Base-by-base conservation (phyloP, 1,284 basidiomycete genomes). In the Xerocomus minutiporus region DNA sequence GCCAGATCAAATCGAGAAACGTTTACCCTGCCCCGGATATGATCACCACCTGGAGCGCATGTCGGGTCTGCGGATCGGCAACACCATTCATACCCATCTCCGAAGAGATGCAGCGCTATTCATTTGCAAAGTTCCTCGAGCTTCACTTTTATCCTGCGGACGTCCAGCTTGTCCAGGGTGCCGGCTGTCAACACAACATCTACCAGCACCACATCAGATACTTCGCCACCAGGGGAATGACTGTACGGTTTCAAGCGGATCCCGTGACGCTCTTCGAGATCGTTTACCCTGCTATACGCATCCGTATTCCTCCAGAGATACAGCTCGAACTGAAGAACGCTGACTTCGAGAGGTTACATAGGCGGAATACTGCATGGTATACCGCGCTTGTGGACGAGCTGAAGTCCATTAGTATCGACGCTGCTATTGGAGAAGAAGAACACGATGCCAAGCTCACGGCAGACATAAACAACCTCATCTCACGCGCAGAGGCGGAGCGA, bases 81-180 rank as follows among this genome's bases (percentile, higher is more conserved):
- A 94, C 94, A 17, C 91, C 91, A 0, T 92, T 95, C 66, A 90
- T 93, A 52, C 87, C 88, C 17, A 84, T 98, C 39, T 93, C 93
- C 1, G 87, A 93, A 59, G 94, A 97, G 66, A 93, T 95, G 73
- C 92, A 93, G 71, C 77, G 92, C 64, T 91, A 95, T 70, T 87
- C 93, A n/a, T 93, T 94, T 65, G 90, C 90, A 38, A 95, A 95
- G 66, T 97, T 93, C 65, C 78, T 97, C 43, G 93, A 97, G 65
- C 79, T 95, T 28, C 88, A 93, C 63, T 95, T 95, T 70, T 95
- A 96, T 70, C 91, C 92, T 13, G 87, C 86, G 41, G 83, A 91
- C 61, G 86, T 91, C 59, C 83, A 84, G 63, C 76, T 90, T 26
- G 86, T 90, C n/a, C 84, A 85, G 59, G 88, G 87, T 42, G 85